Percentiles rank a stretch among this genome's conserved stretches.
These are phyloP conservation scores for Botrytis paeoniae DNA, from an alignment of 2,329 filamentous ascomycete species.

Conservation along the genomic window DNA sequence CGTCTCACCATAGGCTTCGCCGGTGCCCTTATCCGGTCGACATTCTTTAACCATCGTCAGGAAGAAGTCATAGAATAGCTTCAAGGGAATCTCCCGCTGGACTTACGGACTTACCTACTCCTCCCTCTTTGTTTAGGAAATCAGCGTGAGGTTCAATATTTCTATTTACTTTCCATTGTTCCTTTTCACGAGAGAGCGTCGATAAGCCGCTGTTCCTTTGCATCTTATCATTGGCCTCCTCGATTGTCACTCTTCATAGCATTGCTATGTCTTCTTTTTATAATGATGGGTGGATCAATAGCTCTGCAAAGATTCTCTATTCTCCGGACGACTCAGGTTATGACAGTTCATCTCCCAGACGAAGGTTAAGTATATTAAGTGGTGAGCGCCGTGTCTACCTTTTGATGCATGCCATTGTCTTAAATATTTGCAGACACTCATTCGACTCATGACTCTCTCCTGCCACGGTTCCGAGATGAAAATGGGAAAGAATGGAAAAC, in stretches of 20 bases:
- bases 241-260: conserved; percentile 25
- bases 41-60: conserved; percentile 23
- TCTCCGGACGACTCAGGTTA: conserved; percentile 24
- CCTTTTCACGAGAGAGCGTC: conserved; percentile 27
- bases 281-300: background rate
- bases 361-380: conserved; percentile 10
- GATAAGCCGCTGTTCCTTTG: conserved; percentile 31
- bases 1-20: conserved; percentile 8
- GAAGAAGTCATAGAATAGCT: background rate
- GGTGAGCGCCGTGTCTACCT: background rate
- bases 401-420: background rate
- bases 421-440: background rate
- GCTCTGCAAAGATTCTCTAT: background rate
- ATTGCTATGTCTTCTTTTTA: conserved; percentile 23
- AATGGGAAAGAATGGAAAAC: conserved; percentile 5
- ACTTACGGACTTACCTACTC: conserved; percentile 8
- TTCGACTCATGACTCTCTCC: background rate
- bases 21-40: conserved; percentile 16
- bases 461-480: conserved; percentile 4
- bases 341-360: conserved; percentile 17
- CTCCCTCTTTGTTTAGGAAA: conserved; percentile 4
- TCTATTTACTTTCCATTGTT: conserved; percentile 23
- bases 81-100: background rate
- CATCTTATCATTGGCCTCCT: conserved; percentile 32
- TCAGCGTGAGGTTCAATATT: conserved; percentile 9